phyloP scores from a whole-genome alignment of 805 yeast genomes.

The Torulaspora gathmanii region DNA sequence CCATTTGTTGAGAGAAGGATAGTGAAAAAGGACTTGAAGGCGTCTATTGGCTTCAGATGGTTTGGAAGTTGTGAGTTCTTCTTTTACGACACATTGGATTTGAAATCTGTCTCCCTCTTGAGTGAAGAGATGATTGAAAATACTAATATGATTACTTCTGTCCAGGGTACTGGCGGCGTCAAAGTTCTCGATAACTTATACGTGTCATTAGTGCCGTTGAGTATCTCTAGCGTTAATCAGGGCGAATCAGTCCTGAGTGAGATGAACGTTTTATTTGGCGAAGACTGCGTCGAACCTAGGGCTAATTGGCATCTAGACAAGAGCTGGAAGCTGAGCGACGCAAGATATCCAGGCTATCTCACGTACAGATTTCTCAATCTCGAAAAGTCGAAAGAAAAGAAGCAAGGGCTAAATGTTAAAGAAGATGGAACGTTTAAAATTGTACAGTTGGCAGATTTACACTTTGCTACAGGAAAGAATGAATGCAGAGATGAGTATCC shows the following conservation, averaged over 20 bases:
- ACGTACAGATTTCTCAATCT: constrained; percentile 8
- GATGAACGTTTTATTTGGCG: constrained; percentile 67
- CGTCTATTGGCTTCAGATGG: constrained; percentile 20
- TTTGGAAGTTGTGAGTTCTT: constrained; percentile 25
- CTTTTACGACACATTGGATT: constrained; percentile 17
- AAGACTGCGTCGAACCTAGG: constrained; percentile 71
- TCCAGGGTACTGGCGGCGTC: constrained; percentile 2
- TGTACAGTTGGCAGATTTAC: constrained; percentile 86
- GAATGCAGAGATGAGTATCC: constrained; percentile 73
- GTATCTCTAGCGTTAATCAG: neutral
- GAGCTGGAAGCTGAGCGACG: constrained; percentile 10
- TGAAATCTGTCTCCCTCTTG: constrained; percentile 3
- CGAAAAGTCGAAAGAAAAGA: constrained; percentile 6
- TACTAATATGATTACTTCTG: constrained; percentile 3
- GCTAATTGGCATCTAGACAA: constrained; percentile 38
- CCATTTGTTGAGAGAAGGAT: constrained; percentile 5
- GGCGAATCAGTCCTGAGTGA: constrained; percentile 43
- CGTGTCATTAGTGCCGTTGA: constrained; percentile 1
- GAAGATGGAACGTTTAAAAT: constrained; percentile 60
- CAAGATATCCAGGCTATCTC: constrained; percentile 15
- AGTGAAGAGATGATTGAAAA: neutral
- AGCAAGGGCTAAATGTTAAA: constrained; percentile 31
- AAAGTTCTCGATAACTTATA: constrained; percentile 5
- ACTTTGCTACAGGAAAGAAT: constrained; percentile 81
- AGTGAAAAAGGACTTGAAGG: constrained; percentile 23